phyloP scores from a whole-genome alignment of 805 yeast genomes.

The Hanseniaspora mollemarum region DNA sequence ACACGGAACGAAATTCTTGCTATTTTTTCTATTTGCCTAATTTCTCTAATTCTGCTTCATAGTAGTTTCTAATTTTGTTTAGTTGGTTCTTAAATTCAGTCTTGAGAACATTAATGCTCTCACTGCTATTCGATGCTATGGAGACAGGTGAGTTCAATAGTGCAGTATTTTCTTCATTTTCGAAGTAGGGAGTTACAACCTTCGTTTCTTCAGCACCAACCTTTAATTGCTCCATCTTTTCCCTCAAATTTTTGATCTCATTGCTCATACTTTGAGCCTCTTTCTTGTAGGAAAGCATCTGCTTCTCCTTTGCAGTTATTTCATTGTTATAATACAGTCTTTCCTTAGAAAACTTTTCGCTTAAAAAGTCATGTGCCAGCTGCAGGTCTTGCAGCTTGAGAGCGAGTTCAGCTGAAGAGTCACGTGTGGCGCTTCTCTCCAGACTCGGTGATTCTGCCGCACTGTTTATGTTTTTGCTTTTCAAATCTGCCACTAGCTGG shows the following conservation, averaged over 20 bases:
- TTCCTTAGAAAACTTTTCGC: slow-evolving; percentile 58
- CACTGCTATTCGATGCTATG: slow-evolving; percentile 9
- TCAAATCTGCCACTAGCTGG: background rate
- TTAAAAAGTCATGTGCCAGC: slow-evolving; percentile 57
- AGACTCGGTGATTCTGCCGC: background rate
- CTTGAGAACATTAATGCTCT: slow-evolving; percentile 4
- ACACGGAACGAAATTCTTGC: background rate
- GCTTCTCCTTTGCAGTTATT: slow-evolving; percentile 23
- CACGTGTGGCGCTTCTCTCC: background rate
- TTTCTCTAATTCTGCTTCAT: slow-evolving; percentile 12
- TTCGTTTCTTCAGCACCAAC: background rate
- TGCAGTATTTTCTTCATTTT: background rate
- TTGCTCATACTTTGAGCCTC: background rate
- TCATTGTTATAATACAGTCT: slow-evolving; percentile 43
- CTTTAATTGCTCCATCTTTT: background rate
- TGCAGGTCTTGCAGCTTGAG: slow-evolving; percentile 59
- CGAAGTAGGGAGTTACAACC: background rate
- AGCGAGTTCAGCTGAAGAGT: slow-evolving; percentile 24
- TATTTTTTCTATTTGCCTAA: background rate
- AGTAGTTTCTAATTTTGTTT: slow-evolving; percentile 9
- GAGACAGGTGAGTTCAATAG: slow-evolving; percentile 6
- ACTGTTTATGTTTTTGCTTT: background rate
- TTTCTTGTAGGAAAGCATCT: background rate
- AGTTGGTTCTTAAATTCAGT: slow-evolving; percentile 9
- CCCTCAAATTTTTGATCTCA: slow-evolving; percentile 1